Base-by-base conservation (phyloP, 2,329 filamentous ascomycete genomes). In the Aspergillus sp. region DNA sequence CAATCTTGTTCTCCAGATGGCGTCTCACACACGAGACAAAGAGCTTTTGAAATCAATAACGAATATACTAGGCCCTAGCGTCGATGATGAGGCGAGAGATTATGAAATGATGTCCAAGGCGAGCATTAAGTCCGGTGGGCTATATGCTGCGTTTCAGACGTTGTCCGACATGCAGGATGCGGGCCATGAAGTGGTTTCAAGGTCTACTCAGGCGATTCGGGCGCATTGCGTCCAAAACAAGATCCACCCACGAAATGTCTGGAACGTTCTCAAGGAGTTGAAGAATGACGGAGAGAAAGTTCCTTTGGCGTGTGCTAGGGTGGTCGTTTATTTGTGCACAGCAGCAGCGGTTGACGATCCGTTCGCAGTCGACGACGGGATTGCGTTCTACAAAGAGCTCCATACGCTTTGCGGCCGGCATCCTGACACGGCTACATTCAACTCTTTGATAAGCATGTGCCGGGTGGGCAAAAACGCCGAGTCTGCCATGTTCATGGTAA, bases 101-200 rank as follows among this genome's bases (percentile, higher is more conserved):
- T 96, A 95, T 73, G 91, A 96, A 71, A 82, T 88, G 27, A 81
- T 97, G 27, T 78, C 93, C 6, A 86, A 90, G 57, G 83, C 89
- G 4, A 91, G 96, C 68, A 79, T 86, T 11, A 72, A 73, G 15
- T 76, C 78, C 3, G 79, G 81, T 2, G 86, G 95, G 62, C 68
- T 93, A 7, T 74, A 77, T 22, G 84, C 86, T 24, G 89, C 89
- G 0, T 80, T 96, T 37, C 83, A 84, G 41, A 81, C 89, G 1
- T 79, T 96, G 15, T 85, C 84, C 63, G 87, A 91, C 69, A 95
- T 96, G 88, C 76, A 83, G 20, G 80, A 84, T 58, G 83, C 86
- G 17, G 85, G 86, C 5, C 70, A 88, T 5, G 71, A 81, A 40
- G 80, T 86, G 3, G 82, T 84, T 34, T 70, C 80, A 4, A 82